Percentiles rank a stretch among this genome's conserved stretches.
Conservation (phyloP, 2,329 filamentous ascomycete genomes). For the Talaromyces pinophilus region DNA sequence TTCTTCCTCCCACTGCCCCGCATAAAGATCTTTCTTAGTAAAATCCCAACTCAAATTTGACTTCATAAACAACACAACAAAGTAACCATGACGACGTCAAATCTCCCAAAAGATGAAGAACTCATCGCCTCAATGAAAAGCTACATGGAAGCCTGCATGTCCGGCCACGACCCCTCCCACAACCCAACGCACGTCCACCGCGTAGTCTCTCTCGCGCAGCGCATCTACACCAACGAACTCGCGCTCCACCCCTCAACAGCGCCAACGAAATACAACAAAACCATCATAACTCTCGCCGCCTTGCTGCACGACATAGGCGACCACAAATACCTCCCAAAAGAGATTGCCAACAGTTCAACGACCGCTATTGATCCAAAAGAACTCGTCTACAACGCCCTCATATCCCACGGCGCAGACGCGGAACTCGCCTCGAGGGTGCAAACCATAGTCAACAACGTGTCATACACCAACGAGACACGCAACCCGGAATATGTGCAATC, state of each 20-base stretch:
- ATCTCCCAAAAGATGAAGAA: constrained; percentile 31
- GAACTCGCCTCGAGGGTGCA: constrained; percentile 68
- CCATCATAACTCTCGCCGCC: constrained; percentile 67
- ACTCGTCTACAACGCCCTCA: constrained; percentile 34
- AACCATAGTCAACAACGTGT: constrained; percentile 72
- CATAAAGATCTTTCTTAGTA: background rate
- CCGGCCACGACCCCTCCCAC: constrained; percentile 76
- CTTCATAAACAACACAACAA: background rate
- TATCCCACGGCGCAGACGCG: constrained; percentile 53
- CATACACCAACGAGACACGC: constrained; percentile 71
- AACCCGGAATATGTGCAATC: constrained; percentile 61
- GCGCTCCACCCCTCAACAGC: constrained; percentile 30
- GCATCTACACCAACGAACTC: constrained; percentile 59
- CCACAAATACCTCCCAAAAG: constrained; percentile 68
- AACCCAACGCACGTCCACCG: constrained; percentile 83
- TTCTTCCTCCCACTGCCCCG: background rate
- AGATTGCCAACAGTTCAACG: constrained; percentile 14
- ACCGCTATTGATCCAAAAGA: constrained; percentile 31
- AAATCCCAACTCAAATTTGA: background rate
- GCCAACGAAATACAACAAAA: constrained; percentile 48
- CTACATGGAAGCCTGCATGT: constrained; percentile 72
- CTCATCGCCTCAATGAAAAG: constrained; percentile 59
- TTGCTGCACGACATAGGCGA: constrained; percentile 89
- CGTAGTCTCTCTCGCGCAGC: constrained; percentile 71
- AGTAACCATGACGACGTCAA: background rate